Conservation (phyloP, 2,329 filamentous ascomycete genomes). For the Xylariaceae sp. region DNA sequence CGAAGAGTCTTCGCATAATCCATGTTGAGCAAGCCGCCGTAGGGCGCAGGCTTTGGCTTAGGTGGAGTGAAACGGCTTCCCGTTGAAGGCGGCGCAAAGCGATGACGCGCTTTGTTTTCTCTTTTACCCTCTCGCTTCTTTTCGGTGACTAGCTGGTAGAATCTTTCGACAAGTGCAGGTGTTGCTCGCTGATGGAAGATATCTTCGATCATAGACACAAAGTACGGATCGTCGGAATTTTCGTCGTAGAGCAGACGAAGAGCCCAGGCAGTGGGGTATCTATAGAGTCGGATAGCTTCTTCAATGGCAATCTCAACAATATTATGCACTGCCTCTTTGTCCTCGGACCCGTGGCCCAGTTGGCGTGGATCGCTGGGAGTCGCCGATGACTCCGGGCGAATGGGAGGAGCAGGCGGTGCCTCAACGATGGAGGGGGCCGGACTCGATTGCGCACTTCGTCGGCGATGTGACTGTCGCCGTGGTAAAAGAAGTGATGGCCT, state of each 20-base stretch:
- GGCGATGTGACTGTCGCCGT: conserved; percentile 26
- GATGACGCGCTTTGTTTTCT: conserved; percentile 46
- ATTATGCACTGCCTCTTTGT: conserved; percentile 44
- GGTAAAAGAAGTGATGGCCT: conserved; percentile 13
- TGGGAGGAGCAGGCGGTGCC: conserved; percentile 6
- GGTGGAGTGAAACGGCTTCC: conserved; percentile 39
- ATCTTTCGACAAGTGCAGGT: conserved; percentile 45
- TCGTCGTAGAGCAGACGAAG: conserved; percentile 57
- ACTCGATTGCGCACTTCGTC: conserved; percentile 25
- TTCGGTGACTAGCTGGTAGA: conserved; percentile 44
- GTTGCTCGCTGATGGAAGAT: conserved; percentile 55
- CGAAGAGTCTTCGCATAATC: conserved; percentile 30
- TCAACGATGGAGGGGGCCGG: conserved; percentile 13
- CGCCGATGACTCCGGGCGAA: background rate
- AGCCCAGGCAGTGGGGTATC: conserved; percentile 58
- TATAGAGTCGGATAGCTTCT: conserved; percentile 49
- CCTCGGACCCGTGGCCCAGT: conserved; percentile 25
- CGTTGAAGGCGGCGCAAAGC: conserved; percentile 47
- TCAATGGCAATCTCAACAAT: conserved; percentile 54
- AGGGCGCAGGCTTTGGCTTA: conserved; percentile 45
- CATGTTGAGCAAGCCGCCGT: conserved; percentile 42
- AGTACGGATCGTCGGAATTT: conserved; percentile 43
- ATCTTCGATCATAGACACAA: conserved; percentile 53
- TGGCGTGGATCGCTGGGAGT: background rate
- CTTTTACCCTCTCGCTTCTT: conserved; percentile 55